Conservation (phyloP, 2,329 filamentous ascomycete genomes). For the Amphichorda felina region DNA sequence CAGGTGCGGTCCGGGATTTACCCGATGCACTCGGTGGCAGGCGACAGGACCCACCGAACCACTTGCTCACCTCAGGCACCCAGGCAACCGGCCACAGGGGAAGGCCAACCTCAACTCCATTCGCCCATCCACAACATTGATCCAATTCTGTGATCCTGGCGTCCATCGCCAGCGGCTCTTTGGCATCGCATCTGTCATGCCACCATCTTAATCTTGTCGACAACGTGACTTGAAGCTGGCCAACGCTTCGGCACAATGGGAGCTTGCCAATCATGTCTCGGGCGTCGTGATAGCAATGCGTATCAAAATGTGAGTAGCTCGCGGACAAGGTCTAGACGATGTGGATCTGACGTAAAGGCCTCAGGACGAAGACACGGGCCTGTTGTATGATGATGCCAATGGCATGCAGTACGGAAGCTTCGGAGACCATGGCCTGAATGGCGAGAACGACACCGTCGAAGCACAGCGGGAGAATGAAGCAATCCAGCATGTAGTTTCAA, state of each 20-base stretch:
- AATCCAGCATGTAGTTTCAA: constrained; percentile 49
- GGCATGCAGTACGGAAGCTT: constrained; percentile 52
- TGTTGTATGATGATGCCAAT: constrained; percentile 50
- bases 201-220: neutral
- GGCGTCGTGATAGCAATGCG: constrained; percentile 34
- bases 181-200: neutral
- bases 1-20: constrained; percentile 1
- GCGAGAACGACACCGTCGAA: constrained; percentile 48
- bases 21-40: neutral
- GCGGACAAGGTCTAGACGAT: neutral
- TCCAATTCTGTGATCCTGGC: neutral
- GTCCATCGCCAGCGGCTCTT: neutral
- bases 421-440: constrained; percentile 39
- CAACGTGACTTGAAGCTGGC: neutral
- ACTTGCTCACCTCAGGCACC: neutral
- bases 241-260: constrained; percentile 32
- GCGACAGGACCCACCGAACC: constrained; percentile 1
- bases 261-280: constrained; percentile 48
- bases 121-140: neutral
- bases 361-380: constrained; percentile 45
- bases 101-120: neutral
- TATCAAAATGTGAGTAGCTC: constrained; percentile 39
- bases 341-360: too few relatives aligned
- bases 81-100: neutral
- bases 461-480: constrained; percentile 53